Evolutionary conservation across 345 rosid species (phyloP), one percentile per base, ranked within the genome.

Genomic region (Camelina sativa): DNA sequence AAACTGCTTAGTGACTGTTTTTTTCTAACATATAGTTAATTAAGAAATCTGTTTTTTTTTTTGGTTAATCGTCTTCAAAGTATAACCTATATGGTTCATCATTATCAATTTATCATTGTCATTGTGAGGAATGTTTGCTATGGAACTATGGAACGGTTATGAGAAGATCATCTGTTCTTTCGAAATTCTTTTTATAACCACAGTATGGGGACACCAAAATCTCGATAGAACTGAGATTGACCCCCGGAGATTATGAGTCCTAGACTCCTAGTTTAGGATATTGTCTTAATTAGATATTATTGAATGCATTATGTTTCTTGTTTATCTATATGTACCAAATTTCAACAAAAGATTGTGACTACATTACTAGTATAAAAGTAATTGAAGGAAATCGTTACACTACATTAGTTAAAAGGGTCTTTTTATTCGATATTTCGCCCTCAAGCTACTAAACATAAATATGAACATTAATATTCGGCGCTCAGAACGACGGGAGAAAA

Each of bases 401-500:
- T 38, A 38, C 41, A 10, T 37, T 23, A 23, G 0, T 38, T 38
- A 38, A 38, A 38, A 38, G 41, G 0, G 11, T 10, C 0, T 38
- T 38, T 37, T 20, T 5, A 11, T 56, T 34, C 5, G 11, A 71
- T 62, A 40, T 64, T 19, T 55, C 46, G 10, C 37, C 38, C 15
- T 43, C 37, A 32, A 15, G 7, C 25, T 11, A 59, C 19, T 71
- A n/a, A 32, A 20, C 35, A n/a, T 19, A 51, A 64, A 28, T 3
- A 53, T 67, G 30, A 55, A 41, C 8, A 11, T 38, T 38, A 52
- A 16, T 8, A 52, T 35, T 56, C 15, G 13, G 37, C 11, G 38
- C 25, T 43, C 47, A 46, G 32, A 55, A 74, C 16, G 53, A 38
- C 43, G 13, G 13, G 43, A 11, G 16, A 1, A 43, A 76, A 68